phyloP scores from a whole-genome alignment of 148 eudicot genomes.

The Persicaria maculosa region DNA sequence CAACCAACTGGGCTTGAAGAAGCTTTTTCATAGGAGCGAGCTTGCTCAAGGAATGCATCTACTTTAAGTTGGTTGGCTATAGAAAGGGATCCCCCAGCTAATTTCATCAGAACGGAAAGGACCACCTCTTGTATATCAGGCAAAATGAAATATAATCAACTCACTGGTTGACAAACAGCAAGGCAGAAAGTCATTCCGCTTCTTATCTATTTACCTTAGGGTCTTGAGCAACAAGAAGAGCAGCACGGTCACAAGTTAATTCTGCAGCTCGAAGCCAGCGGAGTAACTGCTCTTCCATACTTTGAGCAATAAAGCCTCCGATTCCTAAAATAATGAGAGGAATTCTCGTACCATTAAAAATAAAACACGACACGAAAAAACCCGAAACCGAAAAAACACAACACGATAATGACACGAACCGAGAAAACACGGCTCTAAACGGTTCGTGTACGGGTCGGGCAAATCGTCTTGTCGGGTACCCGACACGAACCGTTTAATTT shows the following conservation, averaged over 20 bases:
- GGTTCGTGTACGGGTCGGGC: too few species aligned
- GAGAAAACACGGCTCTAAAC: too few species aligned
- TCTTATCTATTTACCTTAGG: constrained; percentile 54
- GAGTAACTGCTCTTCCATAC: constrained; percentile 74
- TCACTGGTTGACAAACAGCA: neutral
- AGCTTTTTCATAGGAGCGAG: constrained; percentile 95
- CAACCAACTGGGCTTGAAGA: constrained; percentile 85
- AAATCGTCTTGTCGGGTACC: too few species aligned
- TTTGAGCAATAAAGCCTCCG: constrained; percentile 82
- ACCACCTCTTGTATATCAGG: constrained; percentile 85
- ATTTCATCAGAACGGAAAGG: constrained; percentile 92
- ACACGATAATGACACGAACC: too few species aligned
- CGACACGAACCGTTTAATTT: too few species aligned
- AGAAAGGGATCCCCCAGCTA: constrained; percentile 96
- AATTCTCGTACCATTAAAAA: neutral
- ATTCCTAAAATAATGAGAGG: constrained; percentile 37
- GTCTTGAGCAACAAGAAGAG: constrained; percentile 97
- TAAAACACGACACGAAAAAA: too few species aligned
- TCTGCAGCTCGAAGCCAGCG: constrained; percentile 99
- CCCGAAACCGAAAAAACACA: too few species aligned
- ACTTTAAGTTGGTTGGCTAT: constrained; percentile 89
- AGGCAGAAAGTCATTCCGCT: neutral
- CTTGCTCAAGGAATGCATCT: constrained; percentile 97
- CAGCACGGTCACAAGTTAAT: constrained; percentile 97
- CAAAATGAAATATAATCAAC: constrained; percentile 17